phyloP scores from a whole-genome alignment of 306 rosid genomes.

The Leucaena leucocephala region DNA sequence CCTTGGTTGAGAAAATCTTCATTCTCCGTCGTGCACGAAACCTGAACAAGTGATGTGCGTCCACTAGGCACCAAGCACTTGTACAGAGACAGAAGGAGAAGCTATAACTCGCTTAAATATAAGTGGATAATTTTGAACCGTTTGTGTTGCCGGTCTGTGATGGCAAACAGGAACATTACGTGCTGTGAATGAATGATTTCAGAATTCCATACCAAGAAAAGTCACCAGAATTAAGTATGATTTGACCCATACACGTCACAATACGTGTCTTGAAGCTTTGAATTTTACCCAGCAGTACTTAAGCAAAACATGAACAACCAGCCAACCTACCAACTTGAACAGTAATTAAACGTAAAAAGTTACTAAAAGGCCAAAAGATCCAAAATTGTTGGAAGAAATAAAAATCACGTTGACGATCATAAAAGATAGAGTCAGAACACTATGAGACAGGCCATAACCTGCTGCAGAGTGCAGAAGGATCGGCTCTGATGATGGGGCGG shows the following conservation, averaged over 20 bases:
- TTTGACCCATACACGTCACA: not conserved
- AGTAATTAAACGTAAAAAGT: not conserved
- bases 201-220: not conserved
- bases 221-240: not conserved
- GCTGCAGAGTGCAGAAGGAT: not conserved
- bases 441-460: not conserved
- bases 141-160: not conserved
- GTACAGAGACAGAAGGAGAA: not conserved
- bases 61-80: conserved; percentile 6
- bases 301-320: not conserved
- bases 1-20: conserved; percentile 67
- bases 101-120: not conserved
- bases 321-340: not conserved
- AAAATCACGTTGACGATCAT: not conserved
- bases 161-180: not conserved
- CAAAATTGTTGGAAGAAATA: not conserved
- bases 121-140: not conserved
- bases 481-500: not conserved
- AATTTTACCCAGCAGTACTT: not conserved
- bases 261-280: not conserved
- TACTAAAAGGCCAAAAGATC: not conserved
- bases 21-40: conserved; percentile 41
- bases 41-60: conserved; percentile 27
- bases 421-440: not conserved
- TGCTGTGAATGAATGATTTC: not conserved